These are phyloP conservation scores for Candida vaughaniae DNA, from an alignment of 805 yeast species.

Conservation along the genomic window DNA sequence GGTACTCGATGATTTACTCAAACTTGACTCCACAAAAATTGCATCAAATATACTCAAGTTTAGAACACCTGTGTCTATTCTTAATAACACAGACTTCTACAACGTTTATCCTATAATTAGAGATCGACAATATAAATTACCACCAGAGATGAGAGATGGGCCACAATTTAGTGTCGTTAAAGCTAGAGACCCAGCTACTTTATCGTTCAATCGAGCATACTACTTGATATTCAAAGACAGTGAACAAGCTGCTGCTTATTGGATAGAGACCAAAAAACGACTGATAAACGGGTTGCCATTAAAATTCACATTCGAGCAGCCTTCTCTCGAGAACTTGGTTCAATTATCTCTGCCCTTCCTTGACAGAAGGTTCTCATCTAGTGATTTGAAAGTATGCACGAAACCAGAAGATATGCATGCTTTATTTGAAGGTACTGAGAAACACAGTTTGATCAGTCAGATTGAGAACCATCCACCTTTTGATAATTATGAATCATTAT, in stretches of 20 bases:
- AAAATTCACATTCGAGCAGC: constrained; percentile 42
- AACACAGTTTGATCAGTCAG: background rate
- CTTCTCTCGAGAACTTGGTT: constrained; percentile 15
- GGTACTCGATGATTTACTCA: constrained; percentile 25
- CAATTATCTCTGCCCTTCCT: constrained; percentile 6
- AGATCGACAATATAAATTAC: constrained; percentile 27
- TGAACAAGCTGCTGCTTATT: constrained; percentile 52
- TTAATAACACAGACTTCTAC: constrained; percentile 39
- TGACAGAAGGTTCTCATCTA: background rate
- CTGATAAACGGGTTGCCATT: constrained; percentile 51
- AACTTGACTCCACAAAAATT: background rate
- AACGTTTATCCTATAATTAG: constrained; percentile 35
- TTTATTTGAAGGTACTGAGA: background rate
- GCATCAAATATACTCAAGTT: constrained; percentile 36
- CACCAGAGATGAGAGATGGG: constrained; percentile 20
- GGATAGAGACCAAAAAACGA: constrained; percentile 48
- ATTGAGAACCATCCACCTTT: background rate
- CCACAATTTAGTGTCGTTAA: constrained; percentile 43
- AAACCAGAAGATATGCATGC: background rate
- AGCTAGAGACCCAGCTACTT: constrained; percentile 46
- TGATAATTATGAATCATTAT: constrained; percentile 14
- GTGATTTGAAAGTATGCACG: background rate
- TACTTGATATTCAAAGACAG: constrained; percentile 50
- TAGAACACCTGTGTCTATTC: constrained; percentile 35
- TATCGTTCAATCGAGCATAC: constrained; percentile 48